These are phyloP conservation scores for Hebeloma cylindrosporum DNA, from an alignment of 768 basidiomycete genomes.

Conservation along the genomic window DNA sequence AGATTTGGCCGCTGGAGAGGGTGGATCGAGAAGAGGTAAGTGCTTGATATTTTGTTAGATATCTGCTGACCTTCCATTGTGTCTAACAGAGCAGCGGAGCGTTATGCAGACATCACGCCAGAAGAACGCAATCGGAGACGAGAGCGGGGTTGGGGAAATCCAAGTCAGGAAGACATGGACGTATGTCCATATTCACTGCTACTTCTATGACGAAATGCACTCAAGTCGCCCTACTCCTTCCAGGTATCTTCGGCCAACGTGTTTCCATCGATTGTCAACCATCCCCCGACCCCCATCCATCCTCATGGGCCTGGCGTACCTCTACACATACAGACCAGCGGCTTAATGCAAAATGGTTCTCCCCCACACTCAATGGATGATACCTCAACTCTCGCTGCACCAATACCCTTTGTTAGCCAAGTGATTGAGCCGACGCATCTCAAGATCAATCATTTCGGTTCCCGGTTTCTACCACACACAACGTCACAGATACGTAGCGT, in stretches of 20 bases:
- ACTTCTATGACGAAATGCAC: conserved; percentile 1
- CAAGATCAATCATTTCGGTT: conserved; percentile 76
- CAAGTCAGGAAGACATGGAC: conserved; percentile 35
- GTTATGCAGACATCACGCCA: conserved; percentile 64
- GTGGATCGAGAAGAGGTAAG: conserved; percentile 90
- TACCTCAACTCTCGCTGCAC: conserved; percentile 32
- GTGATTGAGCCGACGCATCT: conserved; percentile 61
- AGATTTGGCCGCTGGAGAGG: conserved; percentile 86
- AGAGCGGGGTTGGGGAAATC: conserved; percentile 71
- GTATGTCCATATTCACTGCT: conserved; percentile 1
- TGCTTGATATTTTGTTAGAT: conserved; percentile 11
- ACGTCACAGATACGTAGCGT: conserved; percentile 73
- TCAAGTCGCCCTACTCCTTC: not conserved
- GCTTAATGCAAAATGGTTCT: conserved; percentile 32
- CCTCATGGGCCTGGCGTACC: conserved; percentile 8
- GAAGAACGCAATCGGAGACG: conserved; percentile 58
- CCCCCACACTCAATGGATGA: conserved; percentile 27
- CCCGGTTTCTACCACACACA: conserved; percentile 83
- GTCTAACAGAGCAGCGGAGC: conserved; percentile 71
- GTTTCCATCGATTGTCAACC: conserved; percentile 15
- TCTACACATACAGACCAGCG: conserved; percentile 48
- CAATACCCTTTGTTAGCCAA: conserved; percentile 49
- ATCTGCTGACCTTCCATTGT: conserved; percentile 3
- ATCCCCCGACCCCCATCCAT: conserved; percentile 20
- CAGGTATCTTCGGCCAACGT: conserved; percentile 2